phyloP scores from a whole-genome alignment of 345 rosid genomes.

The Eucalyptus urophylla region DNA sequence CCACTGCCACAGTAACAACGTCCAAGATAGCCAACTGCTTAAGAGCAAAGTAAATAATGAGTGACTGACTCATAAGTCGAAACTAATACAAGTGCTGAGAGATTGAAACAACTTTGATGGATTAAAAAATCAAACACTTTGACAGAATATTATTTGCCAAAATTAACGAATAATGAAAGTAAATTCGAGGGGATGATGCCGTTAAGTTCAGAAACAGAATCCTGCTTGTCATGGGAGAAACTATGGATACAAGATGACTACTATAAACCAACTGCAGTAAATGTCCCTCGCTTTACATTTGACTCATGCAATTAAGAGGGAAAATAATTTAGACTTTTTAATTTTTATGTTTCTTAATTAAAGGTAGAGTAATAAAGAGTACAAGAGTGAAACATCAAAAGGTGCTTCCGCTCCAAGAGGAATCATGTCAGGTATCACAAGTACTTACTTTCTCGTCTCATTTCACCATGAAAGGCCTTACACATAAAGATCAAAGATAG shows the following conservation, averaged over 20 bases:
- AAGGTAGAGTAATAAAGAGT: background rate
- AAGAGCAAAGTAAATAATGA: too few species aligned
- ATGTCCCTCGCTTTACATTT: background rate
- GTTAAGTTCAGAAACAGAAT: too few species aligned
- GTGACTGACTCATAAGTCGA: too few species aligned
- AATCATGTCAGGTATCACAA: background rate
- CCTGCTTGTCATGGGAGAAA: background rate
- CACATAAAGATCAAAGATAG: background rate
- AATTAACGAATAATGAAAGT: background rate
- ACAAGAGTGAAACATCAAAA: background rate
- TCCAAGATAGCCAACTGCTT: too few species aligned
- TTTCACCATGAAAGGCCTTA: background rate
- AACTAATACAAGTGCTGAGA: too few species aligned
- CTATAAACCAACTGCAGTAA: background rate
- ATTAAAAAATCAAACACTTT: background rate
- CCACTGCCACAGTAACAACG: too few species aligned
- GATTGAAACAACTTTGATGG: too few species aligned
- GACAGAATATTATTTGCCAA: background rate
- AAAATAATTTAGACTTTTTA: background rate
- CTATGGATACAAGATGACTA: background rate
- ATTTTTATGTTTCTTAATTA: background rate
- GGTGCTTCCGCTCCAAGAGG: background rate
- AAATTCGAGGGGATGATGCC: background rate
- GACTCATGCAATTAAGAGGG: background rate
- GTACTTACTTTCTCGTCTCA: background rate